Conservation (phyloP, 257 asterid genomes). For the Solanum sejunctum region DNA sequence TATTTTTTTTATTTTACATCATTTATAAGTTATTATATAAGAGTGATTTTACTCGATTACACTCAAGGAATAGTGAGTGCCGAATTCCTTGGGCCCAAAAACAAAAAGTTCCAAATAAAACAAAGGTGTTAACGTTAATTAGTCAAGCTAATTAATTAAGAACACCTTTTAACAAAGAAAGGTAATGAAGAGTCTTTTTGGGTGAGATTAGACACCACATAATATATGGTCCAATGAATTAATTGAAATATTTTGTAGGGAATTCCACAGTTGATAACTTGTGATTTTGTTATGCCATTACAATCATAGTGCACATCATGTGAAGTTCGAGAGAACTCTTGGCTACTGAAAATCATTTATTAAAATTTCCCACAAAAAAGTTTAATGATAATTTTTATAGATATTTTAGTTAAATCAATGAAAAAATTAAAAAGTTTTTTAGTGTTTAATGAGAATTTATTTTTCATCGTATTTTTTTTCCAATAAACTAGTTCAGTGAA, state of each 20-base stretch:
- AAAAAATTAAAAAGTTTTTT: too few relatives aligned
- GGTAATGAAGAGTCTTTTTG: background rate
- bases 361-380: too few relatives aligned
- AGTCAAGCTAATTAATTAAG: background rate
- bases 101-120: background rate
- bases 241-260: background rate
- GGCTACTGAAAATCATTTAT: too few relatives aligned
- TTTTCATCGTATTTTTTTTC: too few relatives aligned
- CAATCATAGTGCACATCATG: background rate
- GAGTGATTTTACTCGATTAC: too few relatives aligned
- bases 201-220: background rate
- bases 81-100: background rate
- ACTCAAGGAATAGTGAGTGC: fast-evolving
- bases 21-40: too few relatives aligned
- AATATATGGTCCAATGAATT: background rate
- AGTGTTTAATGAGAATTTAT: too few relatives aligned
- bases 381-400: too few relatives aligned
- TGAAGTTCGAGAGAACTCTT: too few relatives aligned
- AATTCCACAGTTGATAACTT: background rate
- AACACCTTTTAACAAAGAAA: background rate
- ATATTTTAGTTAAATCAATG: too few relatives aligned
- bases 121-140: background rate
- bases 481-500: too few relatives aligned
- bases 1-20: too few relatives aligned
- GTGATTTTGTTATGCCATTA: background rate